Evolutionary conservation across 805 yeast genomes (phyloP).

Genomic region (Lipomyces mesembrius): DNA sequence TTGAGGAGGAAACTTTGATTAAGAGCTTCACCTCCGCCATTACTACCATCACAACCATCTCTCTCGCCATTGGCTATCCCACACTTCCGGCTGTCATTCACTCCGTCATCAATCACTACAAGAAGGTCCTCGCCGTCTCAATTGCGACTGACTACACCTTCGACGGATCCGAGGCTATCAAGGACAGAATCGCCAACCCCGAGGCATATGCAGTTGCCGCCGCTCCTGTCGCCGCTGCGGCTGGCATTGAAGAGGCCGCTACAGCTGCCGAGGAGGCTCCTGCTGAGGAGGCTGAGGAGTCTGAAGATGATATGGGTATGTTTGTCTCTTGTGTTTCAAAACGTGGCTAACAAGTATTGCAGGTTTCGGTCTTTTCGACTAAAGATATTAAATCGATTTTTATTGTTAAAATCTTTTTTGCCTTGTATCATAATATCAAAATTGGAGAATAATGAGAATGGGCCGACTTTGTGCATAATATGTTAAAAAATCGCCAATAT

Average conservation of each 20-base stretch:
- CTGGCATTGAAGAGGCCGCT: conserved; percentile 61
- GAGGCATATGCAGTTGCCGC: conserved; percentile 99
- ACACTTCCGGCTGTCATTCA: conserved; percentile 99
- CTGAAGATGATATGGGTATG: conserved; percentile 76
- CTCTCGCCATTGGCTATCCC: conserved; percentile 99
- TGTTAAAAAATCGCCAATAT: background rate
- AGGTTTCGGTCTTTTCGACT: conserved; percentile 96
- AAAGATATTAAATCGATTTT: conserved; percentile 42
- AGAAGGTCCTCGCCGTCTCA: conserved; percentile 96
- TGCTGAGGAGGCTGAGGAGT: conserved; percentile 62
- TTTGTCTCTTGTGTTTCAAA: background rate
- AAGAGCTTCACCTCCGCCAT: conserved; percentile 90
- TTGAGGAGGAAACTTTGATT: conserved; percentile 95
- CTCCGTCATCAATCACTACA: conserved; percentile 98
- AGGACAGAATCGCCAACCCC: conserved; percentile 99
- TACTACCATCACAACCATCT: conserved; percentile 90
- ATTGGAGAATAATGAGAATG: conserved; percentile 6
- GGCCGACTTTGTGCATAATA: conserved; percentile 5
- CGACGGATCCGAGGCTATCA: conserved; percentile 98
- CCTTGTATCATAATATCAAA: conserved; percentile 3
- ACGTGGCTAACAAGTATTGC: background rate
- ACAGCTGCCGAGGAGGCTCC: conserved; percentile 75
- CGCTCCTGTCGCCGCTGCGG: conserved; percentile 89
- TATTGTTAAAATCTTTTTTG: background rate
- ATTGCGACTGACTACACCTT: conserved; percentile 98